Percentiles rank a stretch among this genome's conserved stretches.
phyloP scores from a whole-genome alignment of 2,329 filamentous ascomycete genomes.

The Dactylellina sp. region DNA sequence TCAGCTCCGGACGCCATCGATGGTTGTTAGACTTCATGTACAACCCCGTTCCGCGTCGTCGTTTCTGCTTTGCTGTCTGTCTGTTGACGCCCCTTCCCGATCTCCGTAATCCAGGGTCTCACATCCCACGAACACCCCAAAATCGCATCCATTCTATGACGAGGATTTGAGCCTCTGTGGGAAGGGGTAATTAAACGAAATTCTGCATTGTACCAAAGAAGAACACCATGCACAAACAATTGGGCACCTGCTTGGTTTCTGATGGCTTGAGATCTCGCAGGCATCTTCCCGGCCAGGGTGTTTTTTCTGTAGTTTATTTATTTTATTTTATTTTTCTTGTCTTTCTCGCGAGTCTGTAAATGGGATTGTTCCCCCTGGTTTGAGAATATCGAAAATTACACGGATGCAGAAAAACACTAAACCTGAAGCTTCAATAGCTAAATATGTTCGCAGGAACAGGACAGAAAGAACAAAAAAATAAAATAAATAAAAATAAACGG shows the following conservation, averaged over 20 bases:
- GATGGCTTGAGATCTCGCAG: constrained; percentile 24
- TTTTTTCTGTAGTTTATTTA: too few relatives aligned
- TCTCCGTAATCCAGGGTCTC: not conserved
- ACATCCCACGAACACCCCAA: too few relatives aligned
- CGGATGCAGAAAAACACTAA: not conserved
- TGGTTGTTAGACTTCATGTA: constrained; percentile 28
- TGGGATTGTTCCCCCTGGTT: not conserved
- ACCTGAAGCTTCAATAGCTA: not conserved
- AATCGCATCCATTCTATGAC: not conserved
- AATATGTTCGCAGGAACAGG: not conserved
- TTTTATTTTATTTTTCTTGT: too few relatives aligned
- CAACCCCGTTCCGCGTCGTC: constrained; percentile 55
- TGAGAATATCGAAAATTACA: not conserved
- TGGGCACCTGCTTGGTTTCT: not conserved
- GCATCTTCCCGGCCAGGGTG: constrained; percentile 38
- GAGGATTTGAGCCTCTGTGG: not conserved
- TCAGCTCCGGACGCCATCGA: constrained; percentile 40
- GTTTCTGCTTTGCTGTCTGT: constrained; percentile 63
- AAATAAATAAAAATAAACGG: constrained; percentile 11
- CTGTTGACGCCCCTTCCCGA: not conserved
- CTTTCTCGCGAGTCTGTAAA: not conserved
- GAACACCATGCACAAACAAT: not conserved
- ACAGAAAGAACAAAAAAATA: too few relatives aligned
- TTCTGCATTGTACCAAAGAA: not conserved
- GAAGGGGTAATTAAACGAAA: constrained; percentile 3